Percentiles rank a stretch among this genome's conserved stretches.
Evolutionary conservation across 441 rosid species (phyloP).

Genomic region (Gossypium aridum): DNA sequence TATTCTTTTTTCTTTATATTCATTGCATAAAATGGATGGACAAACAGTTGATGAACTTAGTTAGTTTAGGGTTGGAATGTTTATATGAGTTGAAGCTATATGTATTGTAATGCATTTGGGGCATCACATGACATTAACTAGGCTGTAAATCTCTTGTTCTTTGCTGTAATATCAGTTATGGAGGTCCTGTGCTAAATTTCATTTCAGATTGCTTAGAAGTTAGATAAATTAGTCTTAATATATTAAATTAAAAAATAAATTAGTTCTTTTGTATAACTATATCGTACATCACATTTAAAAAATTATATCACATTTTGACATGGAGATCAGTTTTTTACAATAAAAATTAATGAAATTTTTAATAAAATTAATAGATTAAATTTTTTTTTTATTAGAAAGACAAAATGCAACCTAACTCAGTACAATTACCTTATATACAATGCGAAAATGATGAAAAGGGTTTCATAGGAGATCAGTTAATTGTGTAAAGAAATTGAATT

Average conservation of each 20-base stretch:
- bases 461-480: neutral
- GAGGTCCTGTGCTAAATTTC: too few species aligned
- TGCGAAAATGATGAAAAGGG: neutral
- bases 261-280: too few species aligned
- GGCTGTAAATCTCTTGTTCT: neutral
- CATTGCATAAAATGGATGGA: neutral
- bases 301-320: too few species aligned
- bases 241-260: too few species aligned
- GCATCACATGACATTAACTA: too few species aligned
- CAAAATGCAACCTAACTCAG: neutral
- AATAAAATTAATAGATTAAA: too few species aligned
- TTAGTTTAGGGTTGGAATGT: neutral
- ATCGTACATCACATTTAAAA: too few species aligned
- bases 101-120: neutral
- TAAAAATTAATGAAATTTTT: too few species aligned
- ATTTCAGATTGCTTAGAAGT: too few species aligned
- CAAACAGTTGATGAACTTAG: neutral
- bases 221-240: too few species aligned
- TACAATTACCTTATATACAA: neutral
- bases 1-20: neutral
- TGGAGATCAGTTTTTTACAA: too few species aligned
- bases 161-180: neutral
- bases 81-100: neutral
- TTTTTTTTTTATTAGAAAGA: neutral
- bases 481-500: neutral